These are phyloP conservation scores for Fusarium concolor DNA, from an alignment of 2,329 filamentous ascomycete genomes.

Conservation along the genomic window DNA sequence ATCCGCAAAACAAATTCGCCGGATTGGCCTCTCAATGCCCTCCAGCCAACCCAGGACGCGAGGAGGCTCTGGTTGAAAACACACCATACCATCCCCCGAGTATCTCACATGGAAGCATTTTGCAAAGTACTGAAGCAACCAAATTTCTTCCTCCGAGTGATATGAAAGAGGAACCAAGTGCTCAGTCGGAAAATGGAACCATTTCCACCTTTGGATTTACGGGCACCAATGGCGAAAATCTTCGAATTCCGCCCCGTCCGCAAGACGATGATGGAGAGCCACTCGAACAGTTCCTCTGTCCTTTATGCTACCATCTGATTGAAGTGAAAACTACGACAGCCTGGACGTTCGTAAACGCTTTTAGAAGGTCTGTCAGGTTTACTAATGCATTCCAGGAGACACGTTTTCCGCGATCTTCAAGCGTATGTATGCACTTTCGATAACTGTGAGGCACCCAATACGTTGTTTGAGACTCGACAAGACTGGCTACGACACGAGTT, in stretches of 20 bases:
- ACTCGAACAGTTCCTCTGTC: background rate
- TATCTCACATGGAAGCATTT: background rate
- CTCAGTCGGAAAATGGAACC: background rate
- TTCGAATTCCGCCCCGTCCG: background rate
- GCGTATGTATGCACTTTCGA: background rate
- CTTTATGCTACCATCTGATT: background rate
- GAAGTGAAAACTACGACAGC: background rate
- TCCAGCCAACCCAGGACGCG: no score
- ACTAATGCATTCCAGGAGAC: background rate
- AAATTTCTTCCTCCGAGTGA: background rate
- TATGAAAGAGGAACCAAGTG: background rate
- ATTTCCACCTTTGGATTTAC: background rate
- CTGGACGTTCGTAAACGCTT: background rate
- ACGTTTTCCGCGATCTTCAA: background rate
- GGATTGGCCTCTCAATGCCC: no score
- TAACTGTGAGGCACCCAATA: background rate
- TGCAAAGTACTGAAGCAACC: background rate
- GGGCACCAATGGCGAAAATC: fast-evolving
- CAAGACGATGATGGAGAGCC: background rate
- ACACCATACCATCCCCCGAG: background rate
- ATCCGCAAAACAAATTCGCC: no score
- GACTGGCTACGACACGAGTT: background rate
- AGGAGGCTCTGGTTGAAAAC: no score
- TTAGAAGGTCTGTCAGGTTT: background rate
- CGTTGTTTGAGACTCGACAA: background rate